phyloP scores from a whole-genome alignment of 148 eudicot genomes.

The Arbutus unedo region DNA sequence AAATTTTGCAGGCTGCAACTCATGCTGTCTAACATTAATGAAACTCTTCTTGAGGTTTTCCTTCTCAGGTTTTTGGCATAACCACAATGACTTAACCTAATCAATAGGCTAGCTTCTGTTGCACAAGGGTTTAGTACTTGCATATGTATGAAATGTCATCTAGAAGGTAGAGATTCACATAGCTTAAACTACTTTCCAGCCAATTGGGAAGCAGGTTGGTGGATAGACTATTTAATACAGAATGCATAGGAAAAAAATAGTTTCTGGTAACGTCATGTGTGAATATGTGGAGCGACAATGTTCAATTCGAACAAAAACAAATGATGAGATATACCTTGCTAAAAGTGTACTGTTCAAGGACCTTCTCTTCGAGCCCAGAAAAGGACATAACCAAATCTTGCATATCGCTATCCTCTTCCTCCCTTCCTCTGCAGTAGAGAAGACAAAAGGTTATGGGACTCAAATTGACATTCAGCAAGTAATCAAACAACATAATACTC shows the following conservation, averaged over 20 bases:
- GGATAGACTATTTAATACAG: background rate
- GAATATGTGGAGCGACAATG: constrained; percentile 5
- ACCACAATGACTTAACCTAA: background rate
- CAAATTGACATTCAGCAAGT: background rate
- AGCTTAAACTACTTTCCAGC: background rate
- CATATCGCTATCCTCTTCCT: constrained; percentile 75
- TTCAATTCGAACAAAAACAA: background rate
- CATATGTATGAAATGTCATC: background rate
- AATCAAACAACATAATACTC: background rate
- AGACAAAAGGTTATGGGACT: constrained; percentile 1
- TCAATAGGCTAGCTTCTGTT: background rate
- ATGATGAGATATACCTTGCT: constrained; percentile 58
- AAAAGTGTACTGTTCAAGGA: constrained; percentile 78
- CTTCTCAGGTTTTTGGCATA: background rate
- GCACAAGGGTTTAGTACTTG: background rate
- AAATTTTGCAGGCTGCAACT: background rate
- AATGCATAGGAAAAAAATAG: background rate
- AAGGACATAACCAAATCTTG: constrained; percentile 73
- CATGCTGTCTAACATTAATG: background rate
- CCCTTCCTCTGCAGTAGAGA: constrained; percentile 49
- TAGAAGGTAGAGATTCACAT: background rate
- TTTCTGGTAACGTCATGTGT: background rate
- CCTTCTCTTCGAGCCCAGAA: constrained; percentile 88
- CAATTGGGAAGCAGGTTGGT: background rate
- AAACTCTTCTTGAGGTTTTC: background rate